Evolutionary conservation across 768 basidiomycete species (phyloP), one percentile per base, ranked within the genome.

Genomic region (Wakefieldia striispora): DNA sequence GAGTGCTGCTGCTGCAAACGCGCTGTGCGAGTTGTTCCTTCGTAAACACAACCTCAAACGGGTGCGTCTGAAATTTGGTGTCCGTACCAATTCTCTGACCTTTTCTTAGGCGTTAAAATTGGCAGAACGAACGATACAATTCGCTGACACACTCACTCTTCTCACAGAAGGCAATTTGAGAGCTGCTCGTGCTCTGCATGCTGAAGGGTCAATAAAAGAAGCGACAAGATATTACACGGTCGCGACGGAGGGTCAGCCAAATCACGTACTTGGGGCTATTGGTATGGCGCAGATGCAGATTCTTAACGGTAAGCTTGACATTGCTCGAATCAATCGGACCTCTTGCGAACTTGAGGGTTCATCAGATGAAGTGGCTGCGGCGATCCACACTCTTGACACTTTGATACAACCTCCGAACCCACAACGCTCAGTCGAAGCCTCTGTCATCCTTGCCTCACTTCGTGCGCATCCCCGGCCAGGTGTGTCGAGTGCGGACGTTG

Each of bases 81-180:
- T 13, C 36, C 2, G 23, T 21, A 8, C 10, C 40, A 10, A 21
- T 14, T 37, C 42, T 24, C 34, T 52, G 42, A 44, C 44, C 19
- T 23, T 26, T 5, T 5, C 36, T n/a, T 41, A 93, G 84, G 91
- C 93, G 0, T 67, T 95, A 38, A 99, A 98, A 73, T 74, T 98
- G 17, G 94, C 93, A 20, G 97, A 98, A 61, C 81, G 94, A 44
- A 88, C 94, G 0, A 84, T 98, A 35, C 94, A 97, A 63, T 97
- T 90, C 61, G 88, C 95, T 0, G 95, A 98, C 59, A 92, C 89
- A 0, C 74, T 91, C 27, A 78, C 89, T 0, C 73, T 95, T 14
- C 76, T 95, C 24, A 87, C 90, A 1, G 95, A 97, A 59, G 88
- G 93, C 3, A 89, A 93, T 61, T 70, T 95, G 14, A 79, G 88